A percentile compares a stretch with the other conserved stretches of the same genome.
These are phyloP conservation scores for Mycena metata DNA, from an alignment of 768 basidiomycete species.

Conservation along the genomic window DNA sequence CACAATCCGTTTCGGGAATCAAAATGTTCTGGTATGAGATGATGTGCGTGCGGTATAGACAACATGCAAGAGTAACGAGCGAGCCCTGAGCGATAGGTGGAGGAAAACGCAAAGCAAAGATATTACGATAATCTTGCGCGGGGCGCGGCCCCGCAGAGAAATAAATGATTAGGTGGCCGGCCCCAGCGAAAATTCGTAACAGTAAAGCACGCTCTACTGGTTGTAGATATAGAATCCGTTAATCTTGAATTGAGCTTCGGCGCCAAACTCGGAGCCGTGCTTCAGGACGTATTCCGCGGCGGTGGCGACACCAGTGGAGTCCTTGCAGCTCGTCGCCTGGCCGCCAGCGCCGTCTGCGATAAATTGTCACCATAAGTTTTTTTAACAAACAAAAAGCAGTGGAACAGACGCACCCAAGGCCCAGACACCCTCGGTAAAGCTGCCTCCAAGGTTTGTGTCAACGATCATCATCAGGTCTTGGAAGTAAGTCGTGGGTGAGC, in stretches of 20 bases:
- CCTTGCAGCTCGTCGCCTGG: constrained; percentile 35
- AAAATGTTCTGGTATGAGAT: background rate
- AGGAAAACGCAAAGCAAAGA: background rate
- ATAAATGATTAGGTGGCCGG: constrained; percentile 13
- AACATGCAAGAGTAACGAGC: background rate
- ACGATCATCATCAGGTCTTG: constrained; percentile 53
- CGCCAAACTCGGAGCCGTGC: constrained; percentile 37
- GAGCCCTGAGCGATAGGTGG: background rate
- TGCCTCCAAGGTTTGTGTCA: constrained; percentile 58
- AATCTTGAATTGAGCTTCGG: constrained; percentile 37
- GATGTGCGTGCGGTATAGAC: background rate
- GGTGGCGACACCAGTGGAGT: constrained; percentile 30
- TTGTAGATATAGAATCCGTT: constrained; percentile 39
- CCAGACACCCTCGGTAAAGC: constrained; percentile 52
- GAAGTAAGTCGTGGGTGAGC: constrained; percentile 54
- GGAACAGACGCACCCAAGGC: constrained; percentile 47
- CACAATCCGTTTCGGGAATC: too few species aligned
- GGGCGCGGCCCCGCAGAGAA: constrained; percentile 30
- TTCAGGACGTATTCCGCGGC: constrained; percentile 36
- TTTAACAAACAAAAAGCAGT: too few species aligned
- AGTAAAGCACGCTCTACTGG: constrained; percentile 21
- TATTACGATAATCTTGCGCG: constrained; percentile 25
- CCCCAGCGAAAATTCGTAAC: background rate
- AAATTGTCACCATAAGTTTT: too few species aligned
- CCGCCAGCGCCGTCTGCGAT: constrained; percentile 35